Conservation (phyloP, 139 green algal species). For the Micromonas pusilla region DNA sequence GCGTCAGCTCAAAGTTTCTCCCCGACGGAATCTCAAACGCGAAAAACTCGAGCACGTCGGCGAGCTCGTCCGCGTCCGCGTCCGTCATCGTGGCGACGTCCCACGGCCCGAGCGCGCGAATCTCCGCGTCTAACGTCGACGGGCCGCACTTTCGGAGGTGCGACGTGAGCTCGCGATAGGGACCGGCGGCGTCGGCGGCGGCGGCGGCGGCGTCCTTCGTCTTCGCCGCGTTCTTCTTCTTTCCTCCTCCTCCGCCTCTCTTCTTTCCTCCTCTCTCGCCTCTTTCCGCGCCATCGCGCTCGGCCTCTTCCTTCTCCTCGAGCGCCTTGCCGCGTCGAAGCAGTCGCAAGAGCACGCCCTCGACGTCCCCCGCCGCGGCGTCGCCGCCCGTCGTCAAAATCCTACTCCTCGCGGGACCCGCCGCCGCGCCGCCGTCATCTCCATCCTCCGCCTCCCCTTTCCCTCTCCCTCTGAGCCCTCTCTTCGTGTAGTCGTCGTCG, state of each 20-base stretch:
- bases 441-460: not conserved
- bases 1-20: slow-evolving; percentile 72
- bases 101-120: slow-evolving; percentile 56
- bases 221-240: not conserved
- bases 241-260: not conserved
- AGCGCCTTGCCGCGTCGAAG: slow-evolving; percentile 4
- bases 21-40: slow-evolving; percentile 41
- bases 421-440: not conserved
- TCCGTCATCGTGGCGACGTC: slow-evolving; percentile 12
- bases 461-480: not conserved
- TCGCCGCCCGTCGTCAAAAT: not conserved
- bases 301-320: not conserved
- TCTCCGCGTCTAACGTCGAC: slow-evolving; percentile 59
- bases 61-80: slow-evolving; percentile 47
- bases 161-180: not conserved
- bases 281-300: not conserved
- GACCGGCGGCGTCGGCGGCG: not conserved
- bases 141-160: slow-evolving; percentile 35
- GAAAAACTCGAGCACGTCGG: slow-evolving; percentile 58
- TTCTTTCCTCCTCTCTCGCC: not conserved
- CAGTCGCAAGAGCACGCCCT: not conserved
- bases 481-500: not conserved
- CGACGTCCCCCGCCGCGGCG: not conserved
- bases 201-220: not conserved
- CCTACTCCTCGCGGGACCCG: not conserved